These are phyloP conservation scores for Vicia villosa DNA, from an alignment of 306 rosid species.

Conservation along the genomic window DNA sequence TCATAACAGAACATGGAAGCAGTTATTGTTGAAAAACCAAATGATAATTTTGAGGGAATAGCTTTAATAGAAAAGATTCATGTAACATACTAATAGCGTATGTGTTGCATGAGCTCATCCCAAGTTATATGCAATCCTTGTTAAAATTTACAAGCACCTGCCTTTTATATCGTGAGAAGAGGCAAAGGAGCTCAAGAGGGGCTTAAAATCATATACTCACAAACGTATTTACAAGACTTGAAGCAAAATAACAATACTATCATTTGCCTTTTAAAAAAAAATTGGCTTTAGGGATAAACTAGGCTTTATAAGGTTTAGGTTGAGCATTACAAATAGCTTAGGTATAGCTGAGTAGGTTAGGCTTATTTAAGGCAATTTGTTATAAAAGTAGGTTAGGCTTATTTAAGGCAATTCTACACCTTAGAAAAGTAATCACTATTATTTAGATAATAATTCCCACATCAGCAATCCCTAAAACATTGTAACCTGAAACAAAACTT, in stretches of 20 bases:
- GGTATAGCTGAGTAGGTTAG: background rate
- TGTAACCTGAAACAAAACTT: slow-evolving; percentile 37
- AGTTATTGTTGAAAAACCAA: slow-evolving; percentile 6
- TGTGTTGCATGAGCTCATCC: background rate
- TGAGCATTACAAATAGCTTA: background rate
- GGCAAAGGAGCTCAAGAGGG: background rate
- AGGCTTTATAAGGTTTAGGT: background rate
- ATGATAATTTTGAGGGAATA: slow-evolving; percentile 6
- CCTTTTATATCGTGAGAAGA: background rate
- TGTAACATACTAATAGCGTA: slow-evolving; percentile 3
- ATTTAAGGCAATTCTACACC: background rate
- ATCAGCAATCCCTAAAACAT: slow-evolving; percentile 28
- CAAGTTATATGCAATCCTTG: slow-evolving; percentile 1
- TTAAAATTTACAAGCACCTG: background rate
- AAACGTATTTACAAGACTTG: background rate
- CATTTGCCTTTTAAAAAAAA: background rate
- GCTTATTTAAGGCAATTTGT: background rate
- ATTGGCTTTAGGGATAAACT: background rate
- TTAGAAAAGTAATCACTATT: slow-evolving; percentile 11
- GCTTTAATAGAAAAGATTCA: slow-evolving; percentile 10
- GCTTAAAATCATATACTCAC: background rate
- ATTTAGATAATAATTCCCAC: slow-evolving; percentile 13
- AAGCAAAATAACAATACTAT: background rate
- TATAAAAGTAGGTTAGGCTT: background rate
- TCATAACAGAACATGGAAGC: background rate